Evolutionary conservation across 345 rosid genomes (phyloP), one percentile per base, ranked within the genome.

Genomic region (Rubroshorea leprosula): DNA sequence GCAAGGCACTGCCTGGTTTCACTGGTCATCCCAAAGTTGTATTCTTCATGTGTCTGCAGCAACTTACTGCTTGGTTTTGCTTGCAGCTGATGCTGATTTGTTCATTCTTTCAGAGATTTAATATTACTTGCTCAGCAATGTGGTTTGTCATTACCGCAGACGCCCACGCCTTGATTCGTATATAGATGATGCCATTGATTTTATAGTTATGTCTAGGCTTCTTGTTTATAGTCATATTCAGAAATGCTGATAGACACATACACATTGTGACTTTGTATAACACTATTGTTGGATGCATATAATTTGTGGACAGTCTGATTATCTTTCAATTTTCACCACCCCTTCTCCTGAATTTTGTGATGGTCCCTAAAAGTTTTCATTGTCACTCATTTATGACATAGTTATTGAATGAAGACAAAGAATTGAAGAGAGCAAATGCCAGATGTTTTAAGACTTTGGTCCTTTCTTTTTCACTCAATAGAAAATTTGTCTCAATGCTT

Each of bases 51-150:
- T 55, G 68, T 75, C 50, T 65, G 71, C 62, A 50, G 69, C 79
- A 76, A 72, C 7, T 49, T 9, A 19, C 51, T 1, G 47, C 35
- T 22, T n/a, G 57, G 47, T 52, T 47, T 25, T 65, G 51, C 50
- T 25, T 65, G 51, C 50, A 50, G 57, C 51, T 18, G 56, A 53
- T 65, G 63, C 53, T 21, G 41, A 65, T 72, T 62, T 60, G 65
- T 77, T 66, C 20, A 73, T 78, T 78, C 73, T 75, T 75, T 75
- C 58, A 10, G 35, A 20, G 57, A 45, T 45, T 57, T 26, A 52
- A 54, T 49, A 39, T 52, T 55, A 38, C 59, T 48, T 69, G 68
- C 48, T 68, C 41, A 54, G 27, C 45, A 47, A 47, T 52, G 65
- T 54, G 46, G n/a, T 61, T 47, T 16, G 57, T 5, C 58, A 29